phyloP scores from a whole-genome alignment of 495 filamentous ascomycete species.

The Podospora tetraspora region DNA sequence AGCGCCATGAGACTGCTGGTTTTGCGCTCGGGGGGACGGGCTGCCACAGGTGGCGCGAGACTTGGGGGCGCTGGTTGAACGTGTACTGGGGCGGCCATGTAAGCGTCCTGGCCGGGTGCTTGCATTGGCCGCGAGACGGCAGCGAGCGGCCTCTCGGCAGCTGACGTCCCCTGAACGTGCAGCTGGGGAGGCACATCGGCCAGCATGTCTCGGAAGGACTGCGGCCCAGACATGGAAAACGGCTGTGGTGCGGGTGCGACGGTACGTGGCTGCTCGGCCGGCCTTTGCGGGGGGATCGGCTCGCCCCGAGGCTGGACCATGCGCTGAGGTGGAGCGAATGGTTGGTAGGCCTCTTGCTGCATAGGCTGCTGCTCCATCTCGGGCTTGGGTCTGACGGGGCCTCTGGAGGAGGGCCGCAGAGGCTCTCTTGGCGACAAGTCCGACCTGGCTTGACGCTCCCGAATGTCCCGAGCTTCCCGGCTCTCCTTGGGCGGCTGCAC shows the following conservation, averaged over 20 bases:
- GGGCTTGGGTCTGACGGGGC: conserved; percentile 30
- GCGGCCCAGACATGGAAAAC: conserved; percentile 28
- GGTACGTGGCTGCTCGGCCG: conserved; percentile 37
- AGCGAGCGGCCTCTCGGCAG: conserved; percentile 27
- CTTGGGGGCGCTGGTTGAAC: conserved; percentile 30
- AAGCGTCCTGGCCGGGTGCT: conserved; percentile 36
- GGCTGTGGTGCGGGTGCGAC: conserved; percentile 31
- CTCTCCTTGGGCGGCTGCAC: conserved; percentile 18
- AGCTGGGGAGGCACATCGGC: conserved; percentile 27
- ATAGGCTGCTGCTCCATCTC: conserved; percentile 44
- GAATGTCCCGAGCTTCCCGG: conserved; percentile 19
- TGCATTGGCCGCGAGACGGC: conserved; percentile 30
- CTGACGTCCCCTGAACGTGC: conserved; percentile 18
- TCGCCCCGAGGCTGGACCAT: conserved; percentile 34
- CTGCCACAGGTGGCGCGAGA: conserved; percentile 22
- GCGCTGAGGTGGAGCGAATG: conserved; percentile 26
- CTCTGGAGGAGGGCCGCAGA: conserved; percentile 24
- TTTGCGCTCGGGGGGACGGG: conserved; percentile 39
- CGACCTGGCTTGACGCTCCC: conserved; percentile 26
- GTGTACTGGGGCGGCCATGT: conserved; percentile 26
- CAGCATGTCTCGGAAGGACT: conserved; percentile 30
- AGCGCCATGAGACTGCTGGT: conserved; percentile 47
- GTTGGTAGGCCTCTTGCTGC: conserved; percentile 27
- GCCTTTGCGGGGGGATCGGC: conserved; percentile 35
- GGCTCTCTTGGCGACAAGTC: conserved; percentile 29